Evolutionary conservation across 208 protist species (phyloP).

Genomic region (Leishmania guyanensis): DNA sequence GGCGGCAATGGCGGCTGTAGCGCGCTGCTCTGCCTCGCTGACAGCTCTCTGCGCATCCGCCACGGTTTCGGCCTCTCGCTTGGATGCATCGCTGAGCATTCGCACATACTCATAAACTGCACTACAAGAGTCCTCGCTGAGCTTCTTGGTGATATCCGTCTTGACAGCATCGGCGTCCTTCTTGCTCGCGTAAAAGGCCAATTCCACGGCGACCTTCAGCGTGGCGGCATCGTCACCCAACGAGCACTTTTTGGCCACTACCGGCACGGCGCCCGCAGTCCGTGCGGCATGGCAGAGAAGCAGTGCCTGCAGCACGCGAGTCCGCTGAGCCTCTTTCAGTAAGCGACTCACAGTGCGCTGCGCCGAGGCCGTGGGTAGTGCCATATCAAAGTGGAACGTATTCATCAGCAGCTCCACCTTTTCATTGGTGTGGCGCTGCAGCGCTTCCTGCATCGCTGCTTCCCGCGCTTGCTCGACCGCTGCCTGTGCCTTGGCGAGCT

Average conservation of each 20-base stretch:
- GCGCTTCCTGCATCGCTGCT: background rate
- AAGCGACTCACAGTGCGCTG: slow-evolving; percentile 1
- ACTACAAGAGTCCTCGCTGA: slow-evolving; percentile 13
- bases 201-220: slow-evolving; percentile 20
- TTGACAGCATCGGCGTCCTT: slow-evolving; percentile 1
- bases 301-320: slow-evolving; percentile 24
- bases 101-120: slow-evolving; percentile 19
- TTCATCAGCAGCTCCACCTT: slow-evolving; percentile 18
- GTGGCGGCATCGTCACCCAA: background rate
- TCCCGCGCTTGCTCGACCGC: slow-evolving; percentile 7
- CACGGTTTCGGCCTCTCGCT: background rate
- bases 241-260: slow-evolving; percentile 15
- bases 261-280: slow-evolving; percentile 20
- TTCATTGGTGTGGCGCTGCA: slow-evolving; percentile 6
- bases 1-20: slow-evolving; percentile 20
- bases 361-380: slow-evolving; percentile 3
- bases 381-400: slow-evolving; percentile 8
- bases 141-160: slow-evolving; percentile 18
- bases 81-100: slow-evolving; percentile 12
- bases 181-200: slow-evolving; percentile 28
- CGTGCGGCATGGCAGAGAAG: slow-evolving; percentile 27
- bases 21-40: slow-evolving; percentile 27
- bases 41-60: slow-evolving; percentile 20
- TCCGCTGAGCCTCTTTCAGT: slow-evolving; percentile 16
- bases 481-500: slow-evolving; percentile 15